Percentiles rank a stretch among this genome's conserved stretches.
Conservation (phyloP, 2,329 filamentous ascomycete species). For the Trichoderma simmonsii region DNA sequence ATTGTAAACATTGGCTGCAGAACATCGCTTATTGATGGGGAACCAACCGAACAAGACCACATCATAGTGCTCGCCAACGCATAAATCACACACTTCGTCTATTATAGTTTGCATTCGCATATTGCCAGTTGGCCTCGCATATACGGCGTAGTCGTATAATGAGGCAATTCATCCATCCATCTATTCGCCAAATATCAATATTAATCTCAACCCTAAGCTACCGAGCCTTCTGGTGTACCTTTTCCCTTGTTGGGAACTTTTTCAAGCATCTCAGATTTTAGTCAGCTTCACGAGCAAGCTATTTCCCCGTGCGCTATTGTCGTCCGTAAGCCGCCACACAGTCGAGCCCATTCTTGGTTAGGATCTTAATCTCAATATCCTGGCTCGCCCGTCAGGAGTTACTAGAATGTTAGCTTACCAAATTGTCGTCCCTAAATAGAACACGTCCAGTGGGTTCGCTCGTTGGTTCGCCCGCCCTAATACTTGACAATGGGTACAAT, state of each 20-base stretch:
- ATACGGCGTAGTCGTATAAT: not conserved
- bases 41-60: not conserved
- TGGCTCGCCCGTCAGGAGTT: not conserved
- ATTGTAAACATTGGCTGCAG: not conserved
- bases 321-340: constrained; percentile 4
- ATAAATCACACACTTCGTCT: not conserved
- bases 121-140: not conserved
- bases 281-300: not conserved
- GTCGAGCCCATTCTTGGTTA: not conserved
- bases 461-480: not conserved
- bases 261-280: not conserved
- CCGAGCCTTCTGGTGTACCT: not conserved
- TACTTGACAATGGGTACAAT: not conserved
- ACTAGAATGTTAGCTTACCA: not conserved
- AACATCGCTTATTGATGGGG: not conserved
- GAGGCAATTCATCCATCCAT: not conserved
- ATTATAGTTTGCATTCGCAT: not conserved
- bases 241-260: not conserved
- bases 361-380: not conserved
- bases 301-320: not conserved
- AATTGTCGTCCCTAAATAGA: not conserved
- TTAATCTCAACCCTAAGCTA: not conserved
- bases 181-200: not conserved
- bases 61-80: not conserved
- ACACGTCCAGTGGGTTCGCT: not conserved